These are phyloP conservation scores for Paramecium sexaurelia DNA, from an alignment of 73 alveolate species.

Conservation along the genomic window DNA sequence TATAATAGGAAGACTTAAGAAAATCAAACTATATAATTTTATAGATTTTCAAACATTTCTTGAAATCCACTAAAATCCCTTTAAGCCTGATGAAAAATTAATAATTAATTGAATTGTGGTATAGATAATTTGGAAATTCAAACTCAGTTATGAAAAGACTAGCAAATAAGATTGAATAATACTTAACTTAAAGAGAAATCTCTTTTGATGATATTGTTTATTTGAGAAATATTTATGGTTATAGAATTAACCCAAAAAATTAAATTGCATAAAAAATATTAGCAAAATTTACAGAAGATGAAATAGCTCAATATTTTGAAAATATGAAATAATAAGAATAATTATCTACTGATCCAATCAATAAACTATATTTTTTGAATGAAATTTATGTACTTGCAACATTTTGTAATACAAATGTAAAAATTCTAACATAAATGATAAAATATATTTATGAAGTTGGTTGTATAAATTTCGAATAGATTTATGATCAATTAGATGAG, in stretches of 20 bases:
- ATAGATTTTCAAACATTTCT: not conserved
- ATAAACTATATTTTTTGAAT: slow-evolving; percentile 43
- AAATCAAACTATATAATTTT: not conserved
- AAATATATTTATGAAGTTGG: slow-evolving; percentile 31
- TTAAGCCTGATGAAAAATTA: not conserved
- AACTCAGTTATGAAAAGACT: not conserved
- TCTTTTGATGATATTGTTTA: not conserved
- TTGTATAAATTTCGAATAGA: not conserved
- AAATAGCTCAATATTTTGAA: not conserved
- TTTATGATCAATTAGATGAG: not conserved
- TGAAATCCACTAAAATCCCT: not conserved
- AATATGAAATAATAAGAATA: not conserved
- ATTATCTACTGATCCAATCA: not conserved
- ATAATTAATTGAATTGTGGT: slow-evolving; percentile 26
- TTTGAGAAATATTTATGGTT: slow-evolving; percentile 41
- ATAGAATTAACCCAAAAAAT: slow-evolving; percentile 27
- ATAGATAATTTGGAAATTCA: not conserved
- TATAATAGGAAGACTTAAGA: not conserved
- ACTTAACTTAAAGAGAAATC: not conserved
- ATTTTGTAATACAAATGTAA: not conserved
- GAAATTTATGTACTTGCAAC: slow-evolving; percentile 35
- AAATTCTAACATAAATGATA: not conserved
- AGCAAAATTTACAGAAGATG: not conserved
- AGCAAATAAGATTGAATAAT: slow-evolving; percentile 29
- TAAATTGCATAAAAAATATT: not conserved